phyloP scores from a whole-genome alignment of 805 yeast species.

The Kockiozyma suomiensis region DNA sequence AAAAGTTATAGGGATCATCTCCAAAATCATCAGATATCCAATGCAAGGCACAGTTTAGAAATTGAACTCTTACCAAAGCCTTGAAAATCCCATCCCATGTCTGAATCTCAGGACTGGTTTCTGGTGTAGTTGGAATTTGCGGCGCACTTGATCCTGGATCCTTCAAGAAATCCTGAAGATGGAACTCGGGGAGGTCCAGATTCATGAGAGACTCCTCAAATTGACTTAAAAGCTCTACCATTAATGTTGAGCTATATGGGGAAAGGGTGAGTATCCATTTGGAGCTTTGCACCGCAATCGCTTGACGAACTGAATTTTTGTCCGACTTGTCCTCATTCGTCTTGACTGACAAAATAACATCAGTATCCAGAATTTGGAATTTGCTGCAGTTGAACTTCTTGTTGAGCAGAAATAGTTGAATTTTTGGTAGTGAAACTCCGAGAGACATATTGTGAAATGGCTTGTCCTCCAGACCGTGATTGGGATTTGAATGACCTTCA shows the following conservation, averaged over 20 bases:
- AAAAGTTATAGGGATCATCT: conserved; percentile 1
- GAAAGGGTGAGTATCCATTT: conserved; percentile 12
- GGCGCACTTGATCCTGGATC: not conserved
- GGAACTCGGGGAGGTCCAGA: conserved; percentile 26
- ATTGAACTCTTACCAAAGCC: conserved; percentile 18
- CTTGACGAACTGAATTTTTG: not conserved
- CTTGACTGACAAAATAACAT: conserved; percentile 22
- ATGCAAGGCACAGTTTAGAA: conserved; percentile 3
- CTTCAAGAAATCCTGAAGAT: conserved; percentile 7
- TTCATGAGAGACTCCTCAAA: conserved; percentile 25
- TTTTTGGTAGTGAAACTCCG: conserved; percentile 15
- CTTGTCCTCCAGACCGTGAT: not conserved
- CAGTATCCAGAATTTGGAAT: conserved; percentile 21
- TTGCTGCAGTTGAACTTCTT: conserved; percentile 15
- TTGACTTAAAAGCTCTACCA: conserved; percentile 29
- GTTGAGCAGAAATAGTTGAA: conserved; percentile 11
- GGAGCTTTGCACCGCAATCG: conserved; percentile 18
- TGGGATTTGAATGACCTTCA: conserved; percentile 8
- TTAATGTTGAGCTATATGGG: conserved; percentile 27
- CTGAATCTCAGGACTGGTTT: conserved; percentile 1
- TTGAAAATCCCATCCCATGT: conserved; percentile 19
- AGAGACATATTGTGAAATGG: conserved; percentile 2
- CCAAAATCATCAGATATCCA: conserved; percentile 30
- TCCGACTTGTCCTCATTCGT: conserved; percentile 2
- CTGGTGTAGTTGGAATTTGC: not conserved